Base-by-base conservation (phyloP, 2,329 filamentous ascomycete genomes). In the Phialemoniopsis sp. region DNA sequence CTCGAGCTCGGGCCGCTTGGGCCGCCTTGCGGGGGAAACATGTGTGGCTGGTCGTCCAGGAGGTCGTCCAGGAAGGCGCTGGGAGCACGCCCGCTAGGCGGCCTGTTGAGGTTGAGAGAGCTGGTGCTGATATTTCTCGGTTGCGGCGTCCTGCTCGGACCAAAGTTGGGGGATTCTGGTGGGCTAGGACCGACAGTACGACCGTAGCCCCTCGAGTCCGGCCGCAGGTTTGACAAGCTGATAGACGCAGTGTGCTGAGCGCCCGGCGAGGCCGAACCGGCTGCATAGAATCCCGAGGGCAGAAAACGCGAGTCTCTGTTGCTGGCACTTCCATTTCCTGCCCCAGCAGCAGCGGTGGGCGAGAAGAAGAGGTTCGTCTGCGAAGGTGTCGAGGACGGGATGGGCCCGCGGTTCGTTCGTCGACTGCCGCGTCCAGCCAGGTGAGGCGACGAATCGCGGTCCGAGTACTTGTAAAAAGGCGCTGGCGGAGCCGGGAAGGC, bases 51-150 rank as follows among this genome's bases (percentile, higher is more conserved):
- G 46, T 86, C 87, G 54, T 89, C 88, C 45, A 96, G 84, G 36
- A 97, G 64, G 59, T 96, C 89, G 43, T 97, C 90, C 30, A 97
- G 70, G 58, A 89, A 95, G 14, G 89, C 87, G 59, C 88, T 95
- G 0, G 91, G 91, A 13, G 89, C 85, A 41, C 90, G 74, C 41
- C 81, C 80, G 38, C 80, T 83, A 13, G 80, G 72, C 4, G 83
- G 74, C 40, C 78, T 72, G 46, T 75, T 79, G 42, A 85, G 70
- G 50, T 81, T 85, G 46, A 90, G 56, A 5, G 80, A 83, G 57
- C 82, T 89, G 32, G 74, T 69, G 58, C 79, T 84, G 37, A 73
- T 55, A 44, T 79, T 67, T 26, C 60, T 55, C 29, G 55, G 54
- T 5, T 48, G 40, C 4, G 54, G 49, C 4, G 48, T 42, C 4